phyloP scores from a whole-genome alignment of 768 basidiomycete species.

The Favolaschia claudopus region DNA sequence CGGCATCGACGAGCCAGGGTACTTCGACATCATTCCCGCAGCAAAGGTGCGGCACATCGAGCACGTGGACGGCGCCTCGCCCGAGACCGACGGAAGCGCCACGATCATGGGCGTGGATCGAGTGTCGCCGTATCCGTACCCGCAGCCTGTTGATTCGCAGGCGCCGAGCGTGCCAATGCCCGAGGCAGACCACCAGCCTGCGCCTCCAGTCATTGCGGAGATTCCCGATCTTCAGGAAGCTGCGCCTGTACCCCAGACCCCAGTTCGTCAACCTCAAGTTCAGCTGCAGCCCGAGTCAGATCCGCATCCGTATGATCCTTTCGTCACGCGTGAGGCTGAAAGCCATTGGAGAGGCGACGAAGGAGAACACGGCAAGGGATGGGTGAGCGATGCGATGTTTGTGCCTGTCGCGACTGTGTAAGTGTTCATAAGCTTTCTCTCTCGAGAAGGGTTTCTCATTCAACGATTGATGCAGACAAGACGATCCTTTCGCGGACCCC shows the following conservation, averaged over 20 bases:
- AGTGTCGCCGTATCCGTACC: constrained; percentile 14
- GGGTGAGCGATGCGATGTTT: neutral
- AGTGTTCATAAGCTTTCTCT: neutral
- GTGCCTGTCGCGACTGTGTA: neutral
- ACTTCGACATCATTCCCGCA: constrained; percentile 11
- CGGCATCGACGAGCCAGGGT: constrained; percentile 4
- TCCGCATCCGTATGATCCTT: no score
- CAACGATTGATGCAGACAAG: constrained; percentile 1
- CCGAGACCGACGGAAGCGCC: constrained; percentile 2
- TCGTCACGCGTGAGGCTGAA: no score
- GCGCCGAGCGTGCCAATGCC: no score
- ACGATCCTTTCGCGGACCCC: constrained; percentile 38
- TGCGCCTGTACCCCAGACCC: no score
- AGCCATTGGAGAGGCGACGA: neutral
- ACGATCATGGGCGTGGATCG: constrained; percentile 7
- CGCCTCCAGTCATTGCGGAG: no score
- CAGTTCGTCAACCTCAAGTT: no score
- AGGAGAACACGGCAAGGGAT: neutral
- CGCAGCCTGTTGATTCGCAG: neutral
- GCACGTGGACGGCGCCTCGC: neutral
- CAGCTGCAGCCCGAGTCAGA: no score
- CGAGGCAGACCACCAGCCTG: no score
- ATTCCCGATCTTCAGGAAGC: no score
- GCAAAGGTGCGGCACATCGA: neutral
- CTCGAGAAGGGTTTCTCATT: neutral